A percentile compares a stretch with the other conserved stretches of the same genome.
Evolutionary conservation across 768 basidiomycete genomes (phyloP).

Genomic region (Termitomyces heimii): DNA sequence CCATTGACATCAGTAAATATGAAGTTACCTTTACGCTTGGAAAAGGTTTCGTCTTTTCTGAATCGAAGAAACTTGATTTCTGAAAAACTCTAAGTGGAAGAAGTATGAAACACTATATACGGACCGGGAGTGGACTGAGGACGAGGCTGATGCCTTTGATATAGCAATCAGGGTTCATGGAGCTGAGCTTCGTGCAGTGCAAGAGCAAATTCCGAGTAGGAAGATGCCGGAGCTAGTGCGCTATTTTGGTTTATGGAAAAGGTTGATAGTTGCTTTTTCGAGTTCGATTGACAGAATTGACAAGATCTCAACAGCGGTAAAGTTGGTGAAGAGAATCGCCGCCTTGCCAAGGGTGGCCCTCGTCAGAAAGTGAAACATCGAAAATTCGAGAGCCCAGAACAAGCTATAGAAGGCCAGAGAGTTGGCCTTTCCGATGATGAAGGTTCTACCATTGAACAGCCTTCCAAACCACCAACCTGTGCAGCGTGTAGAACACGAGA

Average conservation of each 20-base stretch:
- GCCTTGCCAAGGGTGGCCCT: slow-evolving; percentile 34
- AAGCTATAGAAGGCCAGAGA: slow-evolving; percentile 37
- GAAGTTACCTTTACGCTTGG: slow-evolving; percentile 46
- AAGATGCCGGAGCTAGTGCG: slow-evolving; percentile 74
- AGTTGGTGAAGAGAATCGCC: slow-evolving; percentile 63
- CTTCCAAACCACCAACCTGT: slow-evolving; percentile 55
- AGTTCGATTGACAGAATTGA: neutral
- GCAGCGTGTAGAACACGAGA: slow-evolving; percentile 84
- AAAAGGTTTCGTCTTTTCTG: slow-evolving; percentile 47
- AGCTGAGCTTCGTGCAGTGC: slow-evolving; percentile 73
- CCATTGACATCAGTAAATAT: slow-evolving; percentile 61
- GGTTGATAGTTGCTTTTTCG: slow-evolving; percentile 31
- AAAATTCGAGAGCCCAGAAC: slow-evolving; percentile 30
- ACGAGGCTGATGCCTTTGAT: slow-evolving; percentile 72
- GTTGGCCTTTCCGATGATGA: slow-evolving; percentile 67
- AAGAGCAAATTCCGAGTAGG: slow-evolving; percentile 67
- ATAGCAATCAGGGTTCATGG: slow-evolving; percentile 68
- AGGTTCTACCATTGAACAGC: slow-evolving; percentile 60
- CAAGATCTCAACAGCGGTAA: slow-evolving; percentile 38
- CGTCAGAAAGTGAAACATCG: slow-evolving; percentile 28
- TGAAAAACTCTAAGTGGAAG: slow-evolving; percentile 55
- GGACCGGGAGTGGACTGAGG: slow-evolving; percentile 65
- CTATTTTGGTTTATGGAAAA: slow-evolving; percentile 86
- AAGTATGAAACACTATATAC: slow-evolving; percentile 55
- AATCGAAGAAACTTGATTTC: neutral